phyloP scores from a whole-genome alignment of 805 yeast genomes.

The Deakozyma indianensis region DNA sequence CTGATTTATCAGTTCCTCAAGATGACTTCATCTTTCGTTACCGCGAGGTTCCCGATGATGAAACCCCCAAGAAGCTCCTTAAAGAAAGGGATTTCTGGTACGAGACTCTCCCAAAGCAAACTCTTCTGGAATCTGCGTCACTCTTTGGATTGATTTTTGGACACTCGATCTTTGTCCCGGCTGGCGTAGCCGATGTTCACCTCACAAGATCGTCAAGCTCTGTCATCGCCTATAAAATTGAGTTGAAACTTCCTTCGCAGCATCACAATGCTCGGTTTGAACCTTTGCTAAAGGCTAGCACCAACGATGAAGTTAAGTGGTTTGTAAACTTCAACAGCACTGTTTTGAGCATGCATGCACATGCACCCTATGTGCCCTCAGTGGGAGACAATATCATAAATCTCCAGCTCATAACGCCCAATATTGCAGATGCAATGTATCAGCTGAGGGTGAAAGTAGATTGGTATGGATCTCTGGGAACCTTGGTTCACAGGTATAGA shows the following conservation, averaged over 20 bases:
- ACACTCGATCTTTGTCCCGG: not conserved
- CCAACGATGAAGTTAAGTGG: not conserved
- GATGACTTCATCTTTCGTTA: not conserved
- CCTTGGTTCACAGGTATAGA: constrained; percentile 60
- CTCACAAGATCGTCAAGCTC: not conserved
- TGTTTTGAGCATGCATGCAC: constrained; percentile 1
- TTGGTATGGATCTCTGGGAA: constrained; percentile 41
- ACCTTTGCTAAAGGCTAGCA: not conserved
- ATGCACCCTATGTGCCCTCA: constrained; percentile 1
- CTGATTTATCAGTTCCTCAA: not conserved
- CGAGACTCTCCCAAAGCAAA: not conserved
- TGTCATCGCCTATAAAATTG: not conserved
- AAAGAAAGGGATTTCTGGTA: not conserved
- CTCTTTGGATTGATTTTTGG: not conserved
- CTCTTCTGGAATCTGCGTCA: not conserved
- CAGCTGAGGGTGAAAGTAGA: constrained; percentile 20
- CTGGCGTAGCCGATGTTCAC: not conserved
- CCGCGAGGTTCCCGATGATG: not conserved
- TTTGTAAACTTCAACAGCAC: not conserved
- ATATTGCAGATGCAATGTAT: not conserved
- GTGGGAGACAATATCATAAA: not conserved
- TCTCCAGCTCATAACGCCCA: not conserved
- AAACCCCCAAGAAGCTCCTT: not conserved
- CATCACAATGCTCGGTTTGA: not conserved
- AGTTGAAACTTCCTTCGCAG: not conserved